Evolutionary conservation across 805 yeast species (phyloP).

Genomic region (Starmerella apis): DNA sequence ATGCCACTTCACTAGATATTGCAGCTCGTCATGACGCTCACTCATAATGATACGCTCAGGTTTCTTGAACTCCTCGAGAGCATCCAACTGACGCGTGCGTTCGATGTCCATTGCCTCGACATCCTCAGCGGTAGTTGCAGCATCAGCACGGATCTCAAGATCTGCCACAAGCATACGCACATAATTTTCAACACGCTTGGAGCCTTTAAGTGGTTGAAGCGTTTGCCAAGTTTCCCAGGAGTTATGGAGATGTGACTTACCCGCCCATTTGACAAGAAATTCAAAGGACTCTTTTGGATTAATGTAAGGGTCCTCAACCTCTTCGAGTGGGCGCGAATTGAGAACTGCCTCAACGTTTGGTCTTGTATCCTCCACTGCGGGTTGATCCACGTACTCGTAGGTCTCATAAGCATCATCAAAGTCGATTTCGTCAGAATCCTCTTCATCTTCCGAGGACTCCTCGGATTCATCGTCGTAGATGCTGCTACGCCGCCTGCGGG

Average conservation of each 20-base stretch:
- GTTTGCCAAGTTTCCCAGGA: conserved; percentile 73
- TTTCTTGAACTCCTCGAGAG: conserved; percentile 66
- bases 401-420: conserved; percentile 9
- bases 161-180: conserved; percentile 66
- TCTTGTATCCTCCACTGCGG: conserved; percentile 12
- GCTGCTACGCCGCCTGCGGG: conserved; percentile 17
- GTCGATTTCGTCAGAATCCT: conserved; percentile 6
- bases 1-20: conserved; percentile 87
- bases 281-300: conserved; percentile 51
- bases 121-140: conserved; percentile 78
- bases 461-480: conserved; percentile 25
- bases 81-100: conserved; percentile 72
- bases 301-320: conserved; percentile 33
- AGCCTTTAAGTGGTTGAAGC: conserved; percentile 49
- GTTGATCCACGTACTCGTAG: not conserved
- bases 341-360: conserved; percentile 42
- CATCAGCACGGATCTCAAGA: conserved; percentile 65
- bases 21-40: conserved; percentile 50
- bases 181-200: conserved; percentile 80
- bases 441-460: conserved; percentile 8
- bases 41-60: conserved; percentile 87
- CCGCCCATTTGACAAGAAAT: conserved; percentile 69
- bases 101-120: conserved; percentile 89
- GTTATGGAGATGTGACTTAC: conserved; percentile 81
- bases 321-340: conserved; percentile 41